These are phyloP conservation scores for Rheum nobile DNA, from an alignment of 148 eudicot species.

Conservation along the genomic window DNA sequence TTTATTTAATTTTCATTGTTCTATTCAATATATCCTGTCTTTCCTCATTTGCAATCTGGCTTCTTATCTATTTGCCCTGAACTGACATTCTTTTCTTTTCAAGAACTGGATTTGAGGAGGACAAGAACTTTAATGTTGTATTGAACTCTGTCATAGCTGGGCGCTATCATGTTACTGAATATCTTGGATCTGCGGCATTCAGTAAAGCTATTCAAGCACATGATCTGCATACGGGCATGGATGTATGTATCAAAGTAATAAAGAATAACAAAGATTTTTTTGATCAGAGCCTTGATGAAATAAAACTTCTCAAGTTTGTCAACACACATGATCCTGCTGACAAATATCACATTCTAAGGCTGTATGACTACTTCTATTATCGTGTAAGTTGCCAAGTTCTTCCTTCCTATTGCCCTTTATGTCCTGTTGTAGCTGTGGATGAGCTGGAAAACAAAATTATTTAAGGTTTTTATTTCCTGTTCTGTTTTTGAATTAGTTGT, in stretches of 20 bases:
- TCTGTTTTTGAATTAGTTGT: neutral
- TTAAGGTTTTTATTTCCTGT: neutral
- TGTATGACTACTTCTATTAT: conserved; percentile 94
- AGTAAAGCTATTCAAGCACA: conserved; percentile 99
- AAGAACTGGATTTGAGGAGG: conserved; percentile 96
- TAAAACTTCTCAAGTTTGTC: conserved; percentile 90
- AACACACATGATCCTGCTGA: conserved; percentile 96
- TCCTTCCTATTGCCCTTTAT: neutral
- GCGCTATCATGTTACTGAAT: conserved; percentile 97
- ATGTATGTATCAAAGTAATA: conserved; percentile 95
- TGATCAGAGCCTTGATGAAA: conserved; percentile 99
- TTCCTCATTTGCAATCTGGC: conserved; percentile 5
- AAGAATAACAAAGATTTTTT: conserved; percentile 98
- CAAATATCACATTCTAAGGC: conserved; percentile 80
- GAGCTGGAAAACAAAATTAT: neutral
- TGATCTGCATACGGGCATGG: conserved; percentile 98
- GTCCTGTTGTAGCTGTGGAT: neutral
- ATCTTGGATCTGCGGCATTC: conserved; percentile 99
- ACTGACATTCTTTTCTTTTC: conserved; percentile 10
- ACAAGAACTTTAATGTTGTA: conserved; percentile 90
- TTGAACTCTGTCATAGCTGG: conserved; percentile 92
- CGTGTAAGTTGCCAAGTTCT: conserved; percentile 51
- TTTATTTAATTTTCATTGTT: neutral
- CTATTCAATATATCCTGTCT: neutral
- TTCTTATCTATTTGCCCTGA: neutral